Percentiles rank a stretch among this genome's conserved stretches.
phyloP scores from a whole-genome alignment of 1,284 basidiomycete genomes.

The Marasmius oreades region DNA sequence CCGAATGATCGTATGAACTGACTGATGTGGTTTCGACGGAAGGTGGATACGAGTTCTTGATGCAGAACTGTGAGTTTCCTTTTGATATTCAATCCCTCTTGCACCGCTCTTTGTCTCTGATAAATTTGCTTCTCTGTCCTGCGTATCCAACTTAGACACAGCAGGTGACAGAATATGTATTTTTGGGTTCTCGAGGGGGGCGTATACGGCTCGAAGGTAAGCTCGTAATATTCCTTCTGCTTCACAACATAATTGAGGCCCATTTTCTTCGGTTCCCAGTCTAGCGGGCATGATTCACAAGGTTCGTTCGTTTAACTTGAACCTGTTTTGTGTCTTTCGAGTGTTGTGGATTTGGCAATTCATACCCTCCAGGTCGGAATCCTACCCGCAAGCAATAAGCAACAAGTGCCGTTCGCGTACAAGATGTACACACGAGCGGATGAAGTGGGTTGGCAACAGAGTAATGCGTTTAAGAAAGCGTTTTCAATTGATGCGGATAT shows the following conservation, averaged over 20 bases:
- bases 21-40: constrained; percentile 1
- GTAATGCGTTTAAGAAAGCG: constrained; percentile 45
- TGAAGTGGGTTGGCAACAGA: constrained; percentile 34
- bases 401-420: constrained; percentile 58
- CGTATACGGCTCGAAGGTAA: constrained; percentile 43
- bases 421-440: constrained; percentile 49
- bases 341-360: constrained; percentile 20
- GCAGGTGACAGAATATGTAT: constrained; percentile 49
- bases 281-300: constrained; percentile 42
- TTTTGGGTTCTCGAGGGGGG: constrained; percentile 58
- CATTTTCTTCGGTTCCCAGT: constrained; percentile 31
- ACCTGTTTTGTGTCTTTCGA: constrained; percentile 14
- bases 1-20: neutral
- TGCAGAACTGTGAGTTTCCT: constrained; percentile 48
- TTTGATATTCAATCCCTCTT: neutral
- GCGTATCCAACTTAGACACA: constrained; percentile 24
- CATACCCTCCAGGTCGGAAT: constrained; percentile 40
- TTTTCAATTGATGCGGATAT: constrained; percentile 46
- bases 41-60: constrained; percentile 61
- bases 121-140: neutral
- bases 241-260: no score
- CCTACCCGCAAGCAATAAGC: constrained; percentile 45
- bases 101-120: neutral
- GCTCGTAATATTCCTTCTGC: no score
- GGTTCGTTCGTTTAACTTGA: constrained; percentile 26